Conservation (phyloP, 805 yeast species). For the Candida corydali region DNA sequence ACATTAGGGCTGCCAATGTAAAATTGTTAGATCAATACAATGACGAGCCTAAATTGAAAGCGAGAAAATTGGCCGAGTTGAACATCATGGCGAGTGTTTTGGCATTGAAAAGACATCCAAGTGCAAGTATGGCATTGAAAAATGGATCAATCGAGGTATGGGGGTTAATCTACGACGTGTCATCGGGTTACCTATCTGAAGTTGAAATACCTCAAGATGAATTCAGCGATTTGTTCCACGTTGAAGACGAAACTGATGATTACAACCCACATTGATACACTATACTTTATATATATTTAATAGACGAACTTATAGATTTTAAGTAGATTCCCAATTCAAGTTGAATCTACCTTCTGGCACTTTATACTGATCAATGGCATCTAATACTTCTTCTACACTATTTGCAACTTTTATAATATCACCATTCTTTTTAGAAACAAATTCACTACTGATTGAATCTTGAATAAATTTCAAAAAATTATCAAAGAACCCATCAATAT, state of each 20-base stretch:
- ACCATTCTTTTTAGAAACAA: constrained; percentile 64
- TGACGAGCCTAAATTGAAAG: constrained; percentile 47
- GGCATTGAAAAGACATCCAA: constrained; percentile 59
- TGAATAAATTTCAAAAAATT: constrained; percentile 58
- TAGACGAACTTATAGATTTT: no score
- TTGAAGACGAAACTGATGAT: constrained; percentile 15
- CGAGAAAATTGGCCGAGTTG: constrained; percentile 65
- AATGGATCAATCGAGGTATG: constrained; percentile 67
- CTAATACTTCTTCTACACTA: constrained; percentile 64
- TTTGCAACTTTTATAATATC: constrained; percentile 65
- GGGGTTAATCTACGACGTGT: constrained; percentile 83
- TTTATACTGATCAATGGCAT: constrained; percentile 53
- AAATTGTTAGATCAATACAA: constrained; percentile 44
- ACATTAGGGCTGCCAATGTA: constrained; percentile 59
- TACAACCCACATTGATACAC: constrained; percentile 8
- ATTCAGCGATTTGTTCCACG: constrained; percentile 40
- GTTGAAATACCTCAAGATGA: constrained; percentile 40
- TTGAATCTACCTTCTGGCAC: constrained; percentile 73
- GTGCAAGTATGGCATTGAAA: constrained; percentile 62
- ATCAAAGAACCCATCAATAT: constrained; percentile 78
- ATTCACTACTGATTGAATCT: constrained; percentile 59
- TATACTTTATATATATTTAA: background rate
- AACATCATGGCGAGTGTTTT: constrained; percentile 73
- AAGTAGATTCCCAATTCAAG: constrained; percentile 54
- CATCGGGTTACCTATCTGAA: constrained; percentile 56